Base-by-base conservation (phyloP, 78 protist genomes). In the Cavenderia fasciculata region DNA sequence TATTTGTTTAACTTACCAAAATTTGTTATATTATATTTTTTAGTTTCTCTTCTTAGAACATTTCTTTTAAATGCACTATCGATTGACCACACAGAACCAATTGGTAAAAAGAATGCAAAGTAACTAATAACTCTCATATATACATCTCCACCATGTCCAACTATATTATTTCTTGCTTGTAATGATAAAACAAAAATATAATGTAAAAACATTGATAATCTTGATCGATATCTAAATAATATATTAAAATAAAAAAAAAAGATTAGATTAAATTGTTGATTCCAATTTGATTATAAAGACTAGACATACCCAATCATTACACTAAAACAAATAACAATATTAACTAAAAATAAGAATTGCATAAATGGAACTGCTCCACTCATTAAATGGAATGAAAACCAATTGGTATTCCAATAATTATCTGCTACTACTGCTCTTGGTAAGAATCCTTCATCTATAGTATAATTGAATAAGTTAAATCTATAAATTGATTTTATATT, bases 81-180 rank as follows among this genome's bases (percentile, higher is more conserved):
- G 6, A 85, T 49, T 11, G 92, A 85, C 46, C 52, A 85, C 0
- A 68, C 72, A 8, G 77, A 21, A 14, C 84, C 92, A 25, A 52
- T 16, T 23, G 92, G 92, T 18, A 85, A 43, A 27, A 85, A 62
- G 49, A 85, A 70, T 5, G 59, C 71, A 71, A 85, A 85, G 52
- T 34, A 73, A 25, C 51, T 40, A 7, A 85, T 63, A 5, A 68
- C 76, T 31, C 89, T 49, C 59, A 70, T 27, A 51, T 70, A 70
- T 7, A 82, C 89, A 82, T 82, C 89, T 23, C 89, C 89, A 68
- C 84, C 76, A 66, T 82, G 75, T 34, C 76, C 84, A 52, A 68
- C 76, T 1, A 82, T 29, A 68, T 82, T 70, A 44, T 82, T 82
- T 56, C 89, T 68, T 16, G 70, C 66, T 70, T 82, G 89, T 2